Evolutionary conservation across 2,329 filamentous ascomycete species (phyloP), one percentile per base, ranked within the genome.

Genomic region (Cladosporium sp.): DNA sequence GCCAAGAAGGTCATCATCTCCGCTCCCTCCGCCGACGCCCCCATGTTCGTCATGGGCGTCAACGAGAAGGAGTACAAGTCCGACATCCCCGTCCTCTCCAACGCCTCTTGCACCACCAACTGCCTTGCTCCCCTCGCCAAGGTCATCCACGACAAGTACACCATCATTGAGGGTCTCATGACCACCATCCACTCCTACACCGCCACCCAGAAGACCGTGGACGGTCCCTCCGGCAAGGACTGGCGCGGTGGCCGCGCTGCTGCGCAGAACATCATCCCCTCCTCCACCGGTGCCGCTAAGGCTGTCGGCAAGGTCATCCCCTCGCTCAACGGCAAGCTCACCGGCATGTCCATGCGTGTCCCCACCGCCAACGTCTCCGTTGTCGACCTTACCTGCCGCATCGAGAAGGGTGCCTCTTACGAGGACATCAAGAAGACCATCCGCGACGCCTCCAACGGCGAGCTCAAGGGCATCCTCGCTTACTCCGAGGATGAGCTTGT

Each of bases 41-140:
- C 94, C 80, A 99, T 99, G 95, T 99, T 96, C 89, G 95, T 99
- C 80, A 96, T 97, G 89, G 95, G 95, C 81, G 95, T 99, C 86
- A 99, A 98, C 88, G 86, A 98, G 84, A 88, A 93, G 82, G 86
- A 83, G 77, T 98, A 98, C 90, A 94, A 91, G 82, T 89, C 90
- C 80, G 91, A 91, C 80, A 88, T 95, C 82, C 85, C 92, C 77
- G 90, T 99, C 81, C 92, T 98, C 85, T 98, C 95, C 85, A 99
- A 99, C 87, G 95, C 95, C 77, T 98, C 95, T 76, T 98, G 95
- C 92, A 99, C 95, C 82, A 98, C 95, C 88, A 99, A 99, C 92
- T 98, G 95, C 90, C 85, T 99, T 83, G 95, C 95, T 82, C 95
- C 95, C 80, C 91, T 99, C 72, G 95, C 95, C 86, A 99, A 98